A percentile compares a stretch with the other conserved stretches of the same genome.
Conservation (phyloP, 2,329 filamentous ascomycete species). For the Xylariaceae sp. region DNA sequence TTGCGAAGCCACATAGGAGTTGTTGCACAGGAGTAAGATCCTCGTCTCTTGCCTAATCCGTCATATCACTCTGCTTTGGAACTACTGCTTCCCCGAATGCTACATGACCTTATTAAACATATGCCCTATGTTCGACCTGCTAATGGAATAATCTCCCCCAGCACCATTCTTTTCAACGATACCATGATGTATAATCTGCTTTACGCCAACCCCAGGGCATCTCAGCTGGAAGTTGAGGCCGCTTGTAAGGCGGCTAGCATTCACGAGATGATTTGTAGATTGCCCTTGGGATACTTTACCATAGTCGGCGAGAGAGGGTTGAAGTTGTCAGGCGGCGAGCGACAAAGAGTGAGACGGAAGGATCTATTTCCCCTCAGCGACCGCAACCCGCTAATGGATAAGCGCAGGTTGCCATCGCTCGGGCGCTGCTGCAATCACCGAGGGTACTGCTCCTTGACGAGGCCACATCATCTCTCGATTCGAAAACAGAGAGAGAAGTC, state of each 20-base stretch:
- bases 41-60: too few species aligned
- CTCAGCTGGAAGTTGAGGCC: constrained; percentile 49
- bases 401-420: constrained; percentile 54
- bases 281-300: constrained; percentile 39
- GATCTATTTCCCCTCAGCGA: constrained; percentile 1
- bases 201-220: constrained; percentile 49
- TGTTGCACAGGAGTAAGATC: constrained; percentile 52
- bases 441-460: constrained; percentile 68
- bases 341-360: constrained; percentile 42
- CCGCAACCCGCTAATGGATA: not conserved
- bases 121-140: too few species aligned
- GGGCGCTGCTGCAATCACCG: constrained; percentile 63
- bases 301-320: constrained; percentile 26
- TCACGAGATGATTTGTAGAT: constrained; percentile 52
- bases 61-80: too few species aligned
- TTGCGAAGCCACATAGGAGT: constrained; percentile 50
- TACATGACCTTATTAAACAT: too few species aligned
- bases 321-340: constrained; percentile 53
- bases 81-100: too few species aligned
- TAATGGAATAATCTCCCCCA: too few species aligned
- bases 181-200: constrained; percentile 55
- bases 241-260: constrained; percentile 52
- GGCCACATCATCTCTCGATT: constrained; percentile 64
- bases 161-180: constrained; percentile 51
- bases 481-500: constrained; percentile 53